Evolutionary conservation across 495 filamentous ascomycete genomes (phyloP), one percentile per base, ranked within the genome.

Genomic region (Neurospora sp.): DNA sequence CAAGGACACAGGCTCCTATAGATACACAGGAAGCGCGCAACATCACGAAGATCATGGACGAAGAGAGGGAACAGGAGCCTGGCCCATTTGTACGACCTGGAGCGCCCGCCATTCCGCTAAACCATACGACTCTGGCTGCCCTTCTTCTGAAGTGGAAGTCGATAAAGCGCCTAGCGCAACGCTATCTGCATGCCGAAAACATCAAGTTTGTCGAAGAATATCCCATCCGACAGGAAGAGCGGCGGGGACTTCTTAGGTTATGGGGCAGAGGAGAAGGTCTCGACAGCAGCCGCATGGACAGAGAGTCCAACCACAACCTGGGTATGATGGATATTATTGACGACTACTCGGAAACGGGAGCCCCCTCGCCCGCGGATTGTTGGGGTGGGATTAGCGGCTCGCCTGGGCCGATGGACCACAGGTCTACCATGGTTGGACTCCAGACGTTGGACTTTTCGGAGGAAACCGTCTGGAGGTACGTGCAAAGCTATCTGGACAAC

Each of bases 61-160:
- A 85, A 31, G 83, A 85, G 44, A 78, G 78, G 68, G 85, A 87
- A 73, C 78, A 77, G 4, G 81, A 83, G 68, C 83, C 83, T 0
- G 86, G 84, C 5, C 84, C 83, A 11, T 73, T 79, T n/a, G 82
- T 85, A 20, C 79, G 74, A 11, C 83, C 85, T 0, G 88, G 86
- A 66, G 85, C 87, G 38, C 84, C 89, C n/a, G 88, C 88, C 4
- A 91, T 96, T 68, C 91, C 91, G 0, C 84, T 88, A 7, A 91
- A 93, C 44, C 94, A 97, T 77, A 93, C 91, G 3, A 96, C 93
- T 0, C 88, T 92, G 37, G 93, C 94, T 1, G 91, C 94, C 46
- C 88, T 92, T 70, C 82, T 96, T 16, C 84, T 94, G n/a, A 86
- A 88, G 69, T 93, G 91, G 90, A 86, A 84, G 0, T 87, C 89